Percentiles rank a stretch among this genome's conserved stretches.
Evolutionary conservation across 176 grass and related monocot species (phyloP).

Genomic region (Guadua angustifolia): DNA sequence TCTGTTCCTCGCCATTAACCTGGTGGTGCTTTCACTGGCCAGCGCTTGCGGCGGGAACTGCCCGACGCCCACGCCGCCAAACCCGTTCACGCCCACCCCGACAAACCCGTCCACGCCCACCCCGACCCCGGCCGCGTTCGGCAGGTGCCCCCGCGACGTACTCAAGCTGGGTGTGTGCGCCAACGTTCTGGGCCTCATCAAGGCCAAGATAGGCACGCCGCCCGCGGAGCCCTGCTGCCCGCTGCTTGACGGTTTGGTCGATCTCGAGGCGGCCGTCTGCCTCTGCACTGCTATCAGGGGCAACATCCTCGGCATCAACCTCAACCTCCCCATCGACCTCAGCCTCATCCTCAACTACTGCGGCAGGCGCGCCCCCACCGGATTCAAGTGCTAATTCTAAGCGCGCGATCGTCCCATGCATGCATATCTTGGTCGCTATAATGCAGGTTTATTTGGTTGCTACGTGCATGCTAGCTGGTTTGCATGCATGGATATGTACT

Average conservation of each 20-base stretch:
- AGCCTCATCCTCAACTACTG: constrained; percentile 71
- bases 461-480: neutral
- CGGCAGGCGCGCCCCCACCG: constrained; percentile 39
- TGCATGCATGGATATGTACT: neutral
- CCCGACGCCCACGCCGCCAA: constrained; percentile 10
- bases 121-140: constrained; percentile 15
- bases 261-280: constrained; percentile 80
- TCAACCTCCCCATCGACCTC: constrained; percentile 62
- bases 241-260: constrained; percentile 77
- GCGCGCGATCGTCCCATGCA: neutral
- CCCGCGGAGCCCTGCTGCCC: constrained; percentile 68
- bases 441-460: neutral
- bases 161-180: constrained; percentile 59
- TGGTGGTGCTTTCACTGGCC: constrained; percentile 37
- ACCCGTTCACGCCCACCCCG: no score
- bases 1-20: constrained; percentile 46
- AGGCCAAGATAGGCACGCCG: constrained; percentile 43
- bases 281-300: constrained; percentile 83
- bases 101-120: constrained; percentile 15
- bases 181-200: constrained; percentile 47
- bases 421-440: neutral
- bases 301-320: constrained; percentile 45
- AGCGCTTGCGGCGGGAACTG: constrained; percentile 19
- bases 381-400: constrained; percentile 39
- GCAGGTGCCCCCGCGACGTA: constrained; percentile 55